These are phyloP conservation scores for Thermochaetoides dissita DNA, from an alignment of 2,329 filamentous ascomycete genomes.

Conservation along the genomic window DNA sequence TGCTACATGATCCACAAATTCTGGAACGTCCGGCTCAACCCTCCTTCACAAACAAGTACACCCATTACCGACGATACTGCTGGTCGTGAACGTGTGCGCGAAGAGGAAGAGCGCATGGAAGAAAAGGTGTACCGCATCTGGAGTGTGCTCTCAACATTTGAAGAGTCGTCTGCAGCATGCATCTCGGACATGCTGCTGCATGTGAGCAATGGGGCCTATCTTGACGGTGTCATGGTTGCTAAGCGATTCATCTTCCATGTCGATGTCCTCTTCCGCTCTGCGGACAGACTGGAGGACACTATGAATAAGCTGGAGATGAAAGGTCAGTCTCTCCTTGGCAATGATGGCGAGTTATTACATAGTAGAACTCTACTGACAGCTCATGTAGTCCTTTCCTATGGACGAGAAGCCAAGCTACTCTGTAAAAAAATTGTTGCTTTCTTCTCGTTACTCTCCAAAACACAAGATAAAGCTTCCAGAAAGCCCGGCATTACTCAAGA, in stretches of 20 bases:
- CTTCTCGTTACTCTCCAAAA: slow-evolving; percentile 87
- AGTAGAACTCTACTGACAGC: too few relatives aligned
- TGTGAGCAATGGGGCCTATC: slow-evolving; percentile 92
- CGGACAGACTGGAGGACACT: slow-evolving; percentile 67
- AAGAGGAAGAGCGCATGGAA: slow-evolving; percentile 87
- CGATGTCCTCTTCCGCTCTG: slow-evolving; percentile 78
- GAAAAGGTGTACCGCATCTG: slow-evolving; percentile 97
- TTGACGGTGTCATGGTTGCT: slow-evolving; percentile 86
- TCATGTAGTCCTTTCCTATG: slow-evolving; percentile 64
- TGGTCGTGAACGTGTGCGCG: slow-evolving; percentile 61
- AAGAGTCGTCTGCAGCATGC: slow-evolving; percentile 93
- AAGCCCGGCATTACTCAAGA: slow-evolving; percentile 96
- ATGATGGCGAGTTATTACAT: too few relatives aligned
- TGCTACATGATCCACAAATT: slow-evolving; percentile 99
- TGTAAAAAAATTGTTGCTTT: slow-evolving; percentile 99
- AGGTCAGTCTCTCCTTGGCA: slow-evolving; percentile 35
- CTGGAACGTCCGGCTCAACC: slow-evolving; percentile 85
- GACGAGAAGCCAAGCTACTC: slow-evolving; percentile 92
- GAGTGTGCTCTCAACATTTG: slow-evolving; percentile 93
- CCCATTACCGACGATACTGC: slow-evolving; percentile 37
- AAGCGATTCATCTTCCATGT: slow-evolving; percentile 95
- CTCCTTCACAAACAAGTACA: slow-evolving; percentile 38
- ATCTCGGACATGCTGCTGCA: slow-evolving; percentile 98
- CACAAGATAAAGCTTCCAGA: slow-evolving; percentile 76
- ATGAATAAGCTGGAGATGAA: slow-evolving; percentile 59